These are phyloP conservation scores for Dendrocalamus latiflorus DNA, from an alignment of 202 grass and related monocot species.

Conservation along the genomic window DNA sequence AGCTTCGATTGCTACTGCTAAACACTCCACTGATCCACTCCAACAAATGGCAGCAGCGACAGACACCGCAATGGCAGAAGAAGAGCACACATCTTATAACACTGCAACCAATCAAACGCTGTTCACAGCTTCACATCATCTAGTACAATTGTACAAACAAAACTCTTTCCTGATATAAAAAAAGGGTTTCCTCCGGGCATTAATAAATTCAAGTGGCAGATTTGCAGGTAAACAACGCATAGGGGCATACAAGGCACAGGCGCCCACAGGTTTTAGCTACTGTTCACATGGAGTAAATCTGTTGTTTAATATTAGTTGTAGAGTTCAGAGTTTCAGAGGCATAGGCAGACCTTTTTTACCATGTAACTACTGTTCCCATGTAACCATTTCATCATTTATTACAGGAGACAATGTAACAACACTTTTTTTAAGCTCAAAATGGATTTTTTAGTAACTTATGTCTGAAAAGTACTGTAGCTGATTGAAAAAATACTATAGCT, in stretches of 20 bases:
- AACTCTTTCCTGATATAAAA: neutral
- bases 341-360: neutral
- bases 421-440: too few relatives aligned
- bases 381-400: conserved; percentile 3
- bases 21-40: too few relatives aligned
- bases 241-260: neutral
- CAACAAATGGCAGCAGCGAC: neutral
- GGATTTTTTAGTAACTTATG: too few relatives aligned
- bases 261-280: neutral
- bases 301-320: neutral
- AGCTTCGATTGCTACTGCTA: neutral
- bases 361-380: neutral
- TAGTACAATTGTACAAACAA: neutral
- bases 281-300: neutral
- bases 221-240: neutral
- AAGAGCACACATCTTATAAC: neutral
- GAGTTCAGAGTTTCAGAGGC: neutral
- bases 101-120: neutral
- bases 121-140: neutral
- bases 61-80: neutral
- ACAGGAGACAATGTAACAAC: neutral
- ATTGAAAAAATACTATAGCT: too few relatives aligned
- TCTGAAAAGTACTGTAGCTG: too few relatives aligned
- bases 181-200: neutral
- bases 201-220: neutral